Conservation (phyloP, 148 eudicot species). For the Rheum nobile region DNA sequence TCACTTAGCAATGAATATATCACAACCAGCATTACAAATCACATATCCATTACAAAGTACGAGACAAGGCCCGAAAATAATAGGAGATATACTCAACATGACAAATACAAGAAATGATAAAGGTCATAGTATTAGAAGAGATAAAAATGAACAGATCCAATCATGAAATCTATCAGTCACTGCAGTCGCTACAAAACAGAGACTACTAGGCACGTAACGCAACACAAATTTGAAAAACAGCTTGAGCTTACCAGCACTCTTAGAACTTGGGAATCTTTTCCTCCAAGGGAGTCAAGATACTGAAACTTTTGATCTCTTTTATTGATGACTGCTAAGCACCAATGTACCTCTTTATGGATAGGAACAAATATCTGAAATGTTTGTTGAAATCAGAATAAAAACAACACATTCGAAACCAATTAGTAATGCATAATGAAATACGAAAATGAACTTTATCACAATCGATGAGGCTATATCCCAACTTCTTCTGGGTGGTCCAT, state of each 20-base stretch:
- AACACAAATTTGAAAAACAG: background rate
- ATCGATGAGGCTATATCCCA: slow-evolving; percentile 71
- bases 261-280: slow-evolving; percentile 48
- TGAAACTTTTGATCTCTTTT: slow-evolving; percentile 83
- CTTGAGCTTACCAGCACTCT: slow-evolving; percentile 52
- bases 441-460: slow-evolving; percentile 51
- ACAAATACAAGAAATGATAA: no score
- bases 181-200: background rate
- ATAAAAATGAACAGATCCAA: no score
- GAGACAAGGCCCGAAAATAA: background rate
- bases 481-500: slow-evolving; percentile 76
- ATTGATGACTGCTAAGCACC: slow-evolving; percentile 92
- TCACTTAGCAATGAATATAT: background rate
- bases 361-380: slow-evolving; percentile 83
- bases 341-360: slow-evolving; percentile 70
- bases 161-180: no score
- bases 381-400: background rate
- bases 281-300: slow-evolving; percentile 79
- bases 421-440: background rate
- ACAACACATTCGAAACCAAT: background rate
- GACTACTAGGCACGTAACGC: background rate
- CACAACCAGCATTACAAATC: background rate
- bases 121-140: no score
- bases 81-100: no score
- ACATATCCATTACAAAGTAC: background rate